phyloP scores from a whole-genome alignment of 2,329 filamentous ascomycete species.

The Paracorniculantispora psalliotae region DNA sequence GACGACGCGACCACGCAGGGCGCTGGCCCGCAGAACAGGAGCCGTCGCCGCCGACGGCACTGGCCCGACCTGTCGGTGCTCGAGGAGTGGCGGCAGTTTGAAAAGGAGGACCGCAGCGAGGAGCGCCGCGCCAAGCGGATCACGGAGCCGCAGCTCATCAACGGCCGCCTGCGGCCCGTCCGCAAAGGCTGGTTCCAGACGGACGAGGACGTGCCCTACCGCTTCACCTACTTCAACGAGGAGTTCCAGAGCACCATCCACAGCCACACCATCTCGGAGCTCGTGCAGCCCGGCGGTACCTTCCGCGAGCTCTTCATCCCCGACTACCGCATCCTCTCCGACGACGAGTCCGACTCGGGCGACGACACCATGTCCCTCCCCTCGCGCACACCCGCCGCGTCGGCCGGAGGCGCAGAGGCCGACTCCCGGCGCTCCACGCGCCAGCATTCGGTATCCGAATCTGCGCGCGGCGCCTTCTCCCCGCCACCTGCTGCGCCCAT shows the following conservation, averaged over 20 bases:
- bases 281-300: conserved; percentile 76
- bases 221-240: conserved; percentile 99
- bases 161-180: conserved; percentile 78
- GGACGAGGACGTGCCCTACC: conserved; percentile 85
- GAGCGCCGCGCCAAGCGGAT: conserved; percentile 84
- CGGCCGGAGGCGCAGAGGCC: conserved; percentile 27
- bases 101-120: conserved; percentile 78
- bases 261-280: conserved; percentile 88
- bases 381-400: conserved; percentile 21
- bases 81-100: conserved; percentile 84
- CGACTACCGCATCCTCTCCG: conserved; percentile 70
- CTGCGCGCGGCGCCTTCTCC: conserved; percentile 24
- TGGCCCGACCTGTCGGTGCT: conserved; percentile 85
- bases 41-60: conserved; percentile 59
- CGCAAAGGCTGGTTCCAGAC: conserved; percentile 78
- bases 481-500: conserved; percentile 17
- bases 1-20: conserved; percentile 57
- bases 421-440: conserved; percentile 42
- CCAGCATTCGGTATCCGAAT: conserved; percentile 38
- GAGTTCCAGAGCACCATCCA: conserved; percentile 95
- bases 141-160: conserved; percentile 87
- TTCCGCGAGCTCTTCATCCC: conserved; percentile 90
- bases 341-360: conserved; percentile 65
- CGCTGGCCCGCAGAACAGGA: conserved; percentile 32
- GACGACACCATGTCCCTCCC: conserved; percentile 30